Evolutionary conservation across 495 filamentous ascomycete genomes (phyloP).

Genomic region (Daldinia childiae): DNA sequence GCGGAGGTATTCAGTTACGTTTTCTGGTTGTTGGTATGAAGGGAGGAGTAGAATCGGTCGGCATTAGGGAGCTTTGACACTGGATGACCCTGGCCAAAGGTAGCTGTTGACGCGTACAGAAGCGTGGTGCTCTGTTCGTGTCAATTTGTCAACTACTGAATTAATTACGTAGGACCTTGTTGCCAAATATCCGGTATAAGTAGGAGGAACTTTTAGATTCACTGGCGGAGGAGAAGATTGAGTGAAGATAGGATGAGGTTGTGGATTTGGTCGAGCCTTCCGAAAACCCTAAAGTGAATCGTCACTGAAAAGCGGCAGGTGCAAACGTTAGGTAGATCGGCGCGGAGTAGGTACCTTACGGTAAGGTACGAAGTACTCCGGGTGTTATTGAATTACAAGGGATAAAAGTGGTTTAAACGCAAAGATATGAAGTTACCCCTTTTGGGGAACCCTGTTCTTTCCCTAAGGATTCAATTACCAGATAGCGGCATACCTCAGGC

Average conservation of each 20-base stretch:
- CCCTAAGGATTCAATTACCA: background rate
- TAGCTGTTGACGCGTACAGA: slow-evolving; percentile 5
- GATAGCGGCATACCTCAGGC: too few relatives aligned
- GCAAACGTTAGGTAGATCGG: slow-evolving; percentile 20
- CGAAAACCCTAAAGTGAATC: slow-evolving; percentile 9
- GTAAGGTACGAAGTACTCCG: too few relatives aligned
- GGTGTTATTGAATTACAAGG: background rate
- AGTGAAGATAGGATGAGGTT: background rate
- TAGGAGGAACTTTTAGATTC: background rate
- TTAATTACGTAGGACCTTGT: background rate
- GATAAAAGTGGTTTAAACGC: background rate
- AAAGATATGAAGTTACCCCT: background rate
- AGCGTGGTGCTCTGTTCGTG: background rate
- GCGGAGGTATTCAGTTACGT: slow-evolving; percentile 16
- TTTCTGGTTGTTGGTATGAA: slow-evolving; percentile 23
- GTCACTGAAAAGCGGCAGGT: slow-evolving; percentile 23
- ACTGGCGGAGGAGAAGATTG: background rate
- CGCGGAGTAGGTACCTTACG: slow-evolving; percentile 21
- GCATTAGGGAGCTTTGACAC: slow-evolving; percentile 27
- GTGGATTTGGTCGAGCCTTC: background rate
- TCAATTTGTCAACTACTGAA: background rate
- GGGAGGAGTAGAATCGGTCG: slow-evolving; percentile 10
- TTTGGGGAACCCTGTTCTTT: background rate
- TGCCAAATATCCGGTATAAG: background rate
- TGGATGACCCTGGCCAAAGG: slow-evolving; percentile 2